Base-by-base conservation (phyloP, 257 asterid genomes). In the Pogostemon cablin region DNA sequence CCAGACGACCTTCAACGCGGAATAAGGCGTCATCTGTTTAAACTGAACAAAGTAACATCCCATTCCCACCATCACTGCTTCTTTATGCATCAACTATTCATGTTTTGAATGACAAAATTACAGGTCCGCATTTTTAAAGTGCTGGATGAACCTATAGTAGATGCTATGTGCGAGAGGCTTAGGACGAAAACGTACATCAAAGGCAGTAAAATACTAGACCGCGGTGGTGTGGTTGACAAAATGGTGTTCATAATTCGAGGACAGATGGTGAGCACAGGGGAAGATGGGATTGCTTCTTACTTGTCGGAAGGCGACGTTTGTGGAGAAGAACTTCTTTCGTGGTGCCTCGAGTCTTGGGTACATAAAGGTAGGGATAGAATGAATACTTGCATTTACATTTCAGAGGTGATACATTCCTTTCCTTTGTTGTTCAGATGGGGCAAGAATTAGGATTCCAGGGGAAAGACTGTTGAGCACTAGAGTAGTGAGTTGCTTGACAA, bases 301-400 rank as follows among this genome's bases (percentile, higher is more conserved):
- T 82, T 93, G 80, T 75, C 83, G 3, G 95, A 89, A 85, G 96
- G 96, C 20, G 91, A 84, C 65, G 93, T 84, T 72, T 89, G 92
- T 72, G 98, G 99, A 11, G 99, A 95, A 86, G 99, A 95, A 78
- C 99, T 95, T 64, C 95, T 91, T 65, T 88, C 95, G 0, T 91
- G 96, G 98, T 91, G 86, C 87, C 95, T 95, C 9, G 99, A 95
- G 78, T 89, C 99, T 81, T 86, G 96, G 25, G 73, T 89, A 64
- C 80, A 79, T 77, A 85, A 72, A 87, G 99, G 99, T 91, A 74
- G 32, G 32, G 32, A 38, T 5, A 59, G 53, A 7, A 2, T 69
- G 57, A 9, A 25, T 43, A 57, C 25, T 43, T 46, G 10, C 10
- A 8, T 0, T 47, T 2, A n/a, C 54, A 48, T 48, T 49, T 2